Conservation (phyloP, 2,329 filamentous ascomycete species). For the Colletotrichum viniferum region DNA sequence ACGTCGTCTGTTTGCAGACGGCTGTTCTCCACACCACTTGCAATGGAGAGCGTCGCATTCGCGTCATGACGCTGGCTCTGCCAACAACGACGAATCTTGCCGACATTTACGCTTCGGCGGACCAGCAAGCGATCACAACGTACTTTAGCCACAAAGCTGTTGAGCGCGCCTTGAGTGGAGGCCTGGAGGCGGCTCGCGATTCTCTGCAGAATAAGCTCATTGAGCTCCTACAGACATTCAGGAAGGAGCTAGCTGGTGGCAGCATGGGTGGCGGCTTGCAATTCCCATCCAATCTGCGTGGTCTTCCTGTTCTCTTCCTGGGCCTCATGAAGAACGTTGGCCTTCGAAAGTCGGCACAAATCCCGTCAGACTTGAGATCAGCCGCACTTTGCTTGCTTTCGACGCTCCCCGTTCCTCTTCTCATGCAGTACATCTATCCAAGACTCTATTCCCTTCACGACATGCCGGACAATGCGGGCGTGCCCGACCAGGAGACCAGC, state of each 20-base stretch:
- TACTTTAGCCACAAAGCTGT: slow-evolving; percentile 99
- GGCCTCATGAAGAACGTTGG: slow-evolving; percentile 96
- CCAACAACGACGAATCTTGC: slow-evolving; percentile 91
- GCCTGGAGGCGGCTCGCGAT: slow-evolving; percentile 89
- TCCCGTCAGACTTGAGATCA: slow-evolving; percentile 90
- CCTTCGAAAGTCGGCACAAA: slow-evolving; percentile 89
- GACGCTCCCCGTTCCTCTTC: slow-evolving; percentile 84
- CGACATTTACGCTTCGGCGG: slow-evolving; percentile 92
- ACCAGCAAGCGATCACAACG: slow-evolving; percentile 89
- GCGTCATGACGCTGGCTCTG: slow-evolving; percentile 90
- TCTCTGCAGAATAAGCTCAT: slow-evolving; percentile 89
- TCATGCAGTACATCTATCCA: slow-evolving; percentile 93
- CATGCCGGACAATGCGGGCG: slow-evolving; percentile 92
- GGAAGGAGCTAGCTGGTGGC: slow-evolving; percentile 93
- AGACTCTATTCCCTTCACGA: slow-evolving; percentile 88
- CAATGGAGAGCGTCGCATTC: slow-evolving; percentile 94
- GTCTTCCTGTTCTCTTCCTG: slow-evolving; percentile 87
- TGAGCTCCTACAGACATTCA: slow-evolving; percentile 92
- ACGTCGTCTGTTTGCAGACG: slow-evolving; percentile 89
- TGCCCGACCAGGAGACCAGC: slow-evolving; percentile 83
- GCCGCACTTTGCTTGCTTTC: slow-evolving; percentile 94
- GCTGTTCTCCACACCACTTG: slow-evolving; percentile 97
- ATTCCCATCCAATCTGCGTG: slow-evolving; percentile 90
- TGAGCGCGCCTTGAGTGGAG: slow-evolving; percentile 83
- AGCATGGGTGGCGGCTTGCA: slow-evolving; percentile 95